Evolutionary conservation across 148 eudicot genomes (phyloP), one percentile per base, ranked within the genome.

Genomic region (Rhododendron ferrugineum): DNA sequence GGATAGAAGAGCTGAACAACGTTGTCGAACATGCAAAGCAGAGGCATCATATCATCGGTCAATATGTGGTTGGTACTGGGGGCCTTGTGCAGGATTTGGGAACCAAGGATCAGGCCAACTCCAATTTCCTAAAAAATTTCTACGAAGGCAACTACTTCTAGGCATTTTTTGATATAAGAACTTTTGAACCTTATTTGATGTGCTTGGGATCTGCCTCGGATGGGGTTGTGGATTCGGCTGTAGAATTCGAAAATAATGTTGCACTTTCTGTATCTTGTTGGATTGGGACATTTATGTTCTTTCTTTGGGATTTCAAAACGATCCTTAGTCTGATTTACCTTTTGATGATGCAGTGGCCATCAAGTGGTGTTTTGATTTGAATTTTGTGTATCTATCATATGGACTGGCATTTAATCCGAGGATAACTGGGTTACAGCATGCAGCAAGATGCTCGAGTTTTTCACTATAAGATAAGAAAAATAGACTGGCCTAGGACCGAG

Each of bases 41-140:
- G 88, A 92, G 99, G 85, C 99, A 96, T 86, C 99, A 96, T 90
- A 91, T 96, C 46, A 85, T 96, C 80, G 99, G 99, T 9, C 99
- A 94, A 81, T 96, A 96, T 85, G 97, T 96, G 1, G 91, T 94
- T 75, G 99, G 98, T 42, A 85, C 60, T 36, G 80, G 89, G 42
- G 94, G 90, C 50, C 93, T 89, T 68, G 89, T 89, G 47, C 94
- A 94, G 85, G 97, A 90, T 81, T 56, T 82, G 62, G 94, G 88
- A 72, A 83, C 84, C 85, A 92, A 91, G 89, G 97, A 93, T 82
- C 87, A 91, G 83, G 90, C 88, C 32, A 58, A 37, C 46, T 93
- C 98, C 52, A 77, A 86, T 49, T 95, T 95, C 87, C 91, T 95
- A 20, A 90, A 93, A 68, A 94, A 85, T 50, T 95, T 95, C 93